phyloP scores from a whole-genome alignment of 805 yeast species.

The Ogataea allantospora region DNA sequence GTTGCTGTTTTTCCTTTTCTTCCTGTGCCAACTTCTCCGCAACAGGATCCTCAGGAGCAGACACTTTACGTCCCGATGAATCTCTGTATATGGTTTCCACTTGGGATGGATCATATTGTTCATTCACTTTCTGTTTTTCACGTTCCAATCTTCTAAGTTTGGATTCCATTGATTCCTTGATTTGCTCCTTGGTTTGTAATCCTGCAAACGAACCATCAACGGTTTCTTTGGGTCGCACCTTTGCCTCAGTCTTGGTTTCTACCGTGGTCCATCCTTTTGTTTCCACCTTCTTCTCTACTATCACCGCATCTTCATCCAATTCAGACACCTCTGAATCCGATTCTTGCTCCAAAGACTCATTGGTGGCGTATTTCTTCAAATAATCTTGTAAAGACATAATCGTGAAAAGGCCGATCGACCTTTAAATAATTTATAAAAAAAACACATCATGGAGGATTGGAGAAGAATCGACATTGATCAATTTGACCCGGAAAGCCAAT shows the following conservation, averaged over 20 bases:
- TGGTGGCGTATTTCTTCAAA: constrained; percentile 6
- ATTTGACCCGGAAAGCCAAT: constrained; percentile 73
- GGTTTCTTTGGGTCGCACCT: constrained; percentile 15
- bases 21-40: constrained; percentile 14
- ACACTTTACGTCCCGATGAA: constrained; percentile 46
- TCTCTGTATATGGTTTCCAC: constrained; percentile 57
- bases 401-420: constrained; percentile 10
- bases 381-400: constrained; percentile 10
- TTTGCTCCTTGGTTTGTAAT: constrained; percentile 45
- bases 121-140: constrained; percentile 29
- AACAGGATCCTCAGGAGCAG: constrained; percentile 4
- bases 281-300: constrained; percentile 12
- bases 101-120: constrained; percentile 10
- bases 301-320: constrained; percentile 24
- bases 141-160: constrained; percentile 22
- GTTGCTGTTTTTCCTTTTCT: constrained; percentile 24
- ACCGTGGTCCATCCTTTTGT: constrained; percentile 25
- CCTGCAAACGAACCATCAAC: constrained; percentile 36
- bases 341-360: not conserved
- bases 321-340: constrained; percentile 14
- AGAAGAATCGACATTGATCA: constrained; percentile 94
- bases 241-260: constrained; percentile 22
- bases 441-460: constrained; percentile 63
- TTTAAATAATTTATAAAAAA: constrained; percentile 3
- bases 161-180: constrained; percentile 34